Percentiles rank a stretch among this genome's conserved stretches.
phyloP scores from a whole-genome alignment of 768 basidiomycete species.

The Neoboletus magnificus region DNA sequence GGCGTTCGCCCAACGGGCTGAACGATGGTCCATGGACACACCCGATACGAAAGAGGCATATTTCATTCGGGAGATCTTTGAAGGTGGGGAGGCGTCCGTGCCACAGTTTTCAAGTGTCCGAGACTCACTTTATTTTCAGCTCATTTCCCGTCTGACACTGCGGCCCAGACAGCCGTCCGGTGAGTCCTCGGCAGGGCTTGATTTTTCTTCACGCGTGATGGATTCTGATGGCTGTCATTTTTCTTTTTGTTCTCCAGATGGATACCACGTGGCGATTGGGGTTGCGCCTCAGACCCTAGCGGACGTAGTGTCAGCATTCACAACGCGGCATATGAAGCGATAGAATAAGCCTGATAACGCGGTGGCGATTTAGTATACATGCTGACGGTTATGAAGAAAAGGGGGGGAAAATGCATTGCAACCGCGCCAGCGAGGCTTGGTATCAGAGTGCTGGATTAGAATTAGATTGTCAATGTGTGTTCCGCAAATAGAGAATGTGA shows the following conservation, averaged over 20 bases:
- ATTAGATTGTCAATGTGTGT: slow-evolving; percentile 31
- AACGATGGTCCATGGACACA: slow-evolving; percentile 74
- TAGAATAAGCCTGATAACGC: slow-evolving; percentile 11
- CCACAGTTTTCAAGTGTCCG: neutral
- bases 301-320: slow-evolving; percentile 96
- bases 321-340: slow-evolving; percentile 73
- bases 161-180: slow-evolving; percentile 89
- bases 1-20: slow-evolving; percentile 62
- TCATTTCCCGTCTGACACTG: slow-evolving; percentile 81
- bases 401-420: slow-evolving; percentile 7
- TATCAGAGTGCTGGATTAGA: slow-evolving; percentile 28
- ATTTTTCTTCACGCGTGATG: slow-evolving; percentile 2
- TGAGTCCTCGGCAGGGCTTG: slow-evolving; percentile 35
- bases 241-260: slow-evolving; percentile 48
- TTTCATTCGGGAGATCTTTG: slow-evolving; percentile 88
- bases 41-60: slow-evolving; percentile 98
- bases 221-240: slow-evolving; percentile 11
- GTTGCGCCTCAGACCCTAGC: slow-evolving; percentile 90
- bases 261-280: slow-evolving; percentile 97
- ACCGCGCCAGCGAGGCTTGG: slow-evolving; percentile 24
- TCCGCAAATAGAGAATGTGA: slow-evolving; percentile 38
- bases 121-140: slow-evolving; percentile 37
- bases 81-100: slow-evolving; percentile 43
- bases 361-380: slow-evolving; percentile 21
- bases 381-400: slow-evolving; percentile 11